Evolutionary conservation across 306 rosid species (phyloP).

Genomic region (Styphnolobium japonicum): DNA sequence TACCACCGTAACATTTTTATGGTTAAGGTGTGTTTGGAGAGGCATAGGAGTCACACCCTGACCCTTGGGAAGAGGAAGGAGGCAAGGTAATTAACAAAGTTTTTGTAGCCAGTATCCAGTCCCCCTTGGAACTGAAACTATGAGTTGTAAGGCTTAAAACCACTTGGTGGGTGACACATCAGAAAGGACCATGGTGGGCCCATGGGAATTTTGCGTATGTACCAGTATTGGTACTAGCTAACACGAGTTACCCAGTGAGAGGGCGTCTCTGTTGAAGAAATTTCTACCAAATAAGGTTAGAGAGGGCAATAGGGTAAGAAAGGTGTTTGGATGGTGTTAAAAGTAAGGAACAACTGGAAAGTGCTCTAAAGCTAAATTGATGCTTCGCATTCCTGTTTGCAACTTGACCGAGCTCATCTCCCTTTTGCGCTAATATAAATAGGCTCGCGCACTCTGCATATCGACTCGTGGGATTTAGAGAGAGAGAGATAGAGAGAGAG

Average conservation of each 20-base stretch:
- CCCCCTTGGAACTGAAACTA: constrained; percentile 21
- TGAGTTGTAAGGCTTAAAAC: constrained; percentile 77
- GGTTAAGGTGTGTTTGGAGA: neutral
- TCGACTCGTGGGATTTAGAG: constrained; percentile 31
- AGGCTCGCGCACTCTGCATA: neutral
- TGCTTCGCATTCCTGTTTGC: constrained; percentile 19
- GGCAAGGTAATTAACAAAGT: neutral
- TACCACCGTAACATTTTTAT: constrained; percentile 17
- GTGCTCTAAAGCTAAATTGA: constrained; percentile 25
- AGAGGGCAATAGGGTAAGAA: constrained; percentile 36
- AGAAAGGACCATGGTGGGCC: constrained; percentile 53
- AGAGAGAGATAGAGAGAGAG: constrained; percentile 13
- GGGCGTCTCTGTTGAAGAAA: constrained; percentile 3
- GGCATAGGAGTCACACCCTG: constrained; percentile 8
- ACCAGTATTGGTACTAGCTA: constrained; percentile 33
- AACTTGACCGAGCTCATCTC: constrained; percentile 24
- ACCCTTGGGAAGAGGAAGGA: constrained; percentile 30
- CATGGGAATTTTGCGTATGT: constrained; percentile 29
- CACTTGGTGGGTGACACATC: constrained; percentile 91
- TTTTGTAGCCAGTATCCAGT: neutral
- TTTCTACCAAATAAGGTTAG: constrained; percentile 30
- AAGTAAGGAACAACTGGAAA: constrained; percentile 55
- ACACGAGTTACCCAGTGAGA: constrained; percentile 26
- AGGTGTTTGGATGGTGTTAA: constrained; percentile 38
- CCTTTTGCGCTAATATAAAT: constrained; percentile 46